Evolutionary conservation across 2,329 filamentous ascomycete genomes (phyloP).

Genomic region (Pezicula neosporulosa): DNA sequence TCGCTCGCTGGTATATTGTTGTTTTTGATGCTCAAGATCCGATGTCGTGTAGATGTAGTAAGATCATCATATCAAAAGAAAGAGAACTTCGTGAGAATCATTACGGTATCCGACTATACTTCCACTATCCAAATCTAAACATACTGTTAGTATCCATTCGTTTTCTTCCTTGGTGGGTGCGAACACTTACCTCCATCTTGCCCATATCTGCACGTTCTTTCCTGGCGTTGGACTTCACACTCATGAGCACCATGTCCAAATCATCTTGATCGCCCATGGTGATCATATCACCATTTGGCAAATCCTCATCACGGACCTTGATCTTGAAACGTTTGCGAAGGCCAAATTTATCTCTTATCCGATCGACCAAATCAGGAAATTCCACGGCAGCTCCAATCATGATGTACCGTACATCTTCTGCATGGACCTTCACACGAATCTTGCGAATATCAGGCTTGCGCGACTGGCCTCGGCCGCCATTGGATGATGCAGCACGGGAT

Average conservation of each 20-base stretch:
- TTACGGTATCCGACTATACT: conserved; percentile 3
- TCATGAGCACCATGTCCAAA: conserved; percentile 79
- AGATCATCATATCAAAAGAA: conserved; percentile 5
- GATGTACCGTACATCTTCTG: conserved; percentile 86
- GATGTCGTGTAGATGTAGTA: not conserved
- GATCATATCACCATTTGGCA: conserved; percentile 81
- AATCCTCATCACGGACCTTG: conserved; percentile 80
- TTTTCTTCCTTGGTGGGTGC: not conserved
- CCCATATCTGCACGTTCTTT: conserved; percentile 78
- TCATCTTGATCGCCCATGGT: conserved; percentile 97
- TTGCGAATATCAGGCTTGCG: conserved; percentile 67
- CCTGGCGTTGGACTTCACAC: conserved; percentile 63
- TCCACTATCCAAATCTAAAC: conserved; percentile 26
- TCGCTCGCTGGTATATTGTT: conserved; percentile 23
- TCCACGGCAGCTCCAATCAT: conserved; percentile 73
- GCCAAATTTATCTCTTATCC: conserved; percentile 83
- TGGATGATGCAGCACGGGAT: conserved; percentile 33
- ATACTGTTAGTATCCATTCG: conserved; percentile 11
- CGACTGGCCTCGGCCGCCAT: conserved; percentile 46
- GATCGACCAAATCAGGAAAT: conserved; percentile 74
- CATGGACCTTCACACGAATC: conserved; percentile 89
- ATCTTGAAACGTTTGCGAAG: conserved; percentile 79
- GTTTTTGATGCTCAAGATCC: not conserved
- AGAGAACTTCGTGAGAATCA: conserved; percentile 6
- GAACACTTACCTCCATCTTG: conserved; percentile 83